Evolutionary conservation across 2,329 filamentous ascomycete genomes (phyloP).

Genomic region (Paraphaeosphaeria sporulosa): DNA sequence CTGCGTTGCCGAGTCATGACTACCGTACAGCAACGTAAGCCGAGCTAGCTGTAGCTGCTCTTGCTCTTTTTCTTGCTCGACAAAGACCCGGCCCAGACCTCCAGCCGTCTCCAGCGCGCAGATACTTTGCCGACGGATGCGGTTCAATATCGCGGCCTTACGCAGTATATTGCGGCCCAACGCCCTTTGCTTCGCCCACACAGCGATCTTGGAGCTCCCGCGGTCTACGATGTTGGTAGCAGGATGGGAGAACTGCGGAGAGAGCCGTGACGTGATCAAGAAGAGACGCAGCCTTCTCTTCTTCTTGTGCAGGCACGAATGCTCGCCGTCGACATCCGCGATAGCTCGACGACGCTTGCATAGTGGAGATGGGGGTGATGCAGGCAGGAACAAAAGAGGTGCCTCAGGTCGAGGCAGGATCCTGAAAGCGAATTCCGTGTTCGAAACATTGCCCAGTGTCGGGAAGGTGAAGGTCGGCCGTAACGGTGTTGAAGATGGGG

Average conservation of each 20-base stretch:
- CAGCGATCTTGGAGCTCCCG: slow-evolving; percentile 58
- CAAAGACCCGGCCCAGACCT: slow-evolving; percentile 26
- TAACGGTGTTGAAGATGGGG: slow-evolving; percentile 19
- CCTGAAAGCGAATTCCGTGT: slow-evolving; percentile 44
- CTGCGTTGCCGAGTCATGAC: slow-evolving; percentile 41
- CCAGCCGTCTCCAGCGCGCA: slow-evolving; percentile 28
- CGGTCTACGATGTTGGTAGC: slow-evolving; percentile 74
- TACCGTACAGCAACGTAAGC: slow-evolving; percentile 40
- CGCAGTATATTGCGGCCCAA: slow-evolving; percentile 63
- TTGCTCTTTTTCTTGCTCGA: slow-evolving; percentile 42
- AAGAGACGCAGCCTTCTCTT: slow-evolving; percentile 70
- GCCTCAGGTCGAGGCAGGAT: slow-evolving; percentile 34
- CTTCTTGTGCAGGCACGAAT: slow-evolving; percentile 64
- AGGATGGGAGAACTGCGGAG: slow-evolving; percentile 72
- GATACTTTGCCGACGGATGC: slow-evolving; percentile 56
- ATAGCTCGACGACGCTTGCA: slow-evolving; percentile 61
- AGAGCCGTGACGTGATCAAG: slow-evolving; percentile 74
- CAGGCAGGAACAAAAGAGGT: slow-evolving; percentile 46
- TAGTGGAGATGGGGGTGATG: slow-evolving; percentile 26
- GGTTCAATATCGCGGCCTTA: slow-evolving; percentile 72
- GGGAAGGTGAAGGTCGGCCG: slow-evolving; percentile 22
- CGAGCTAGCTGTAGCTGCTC: slow-evolving; percentile 42
- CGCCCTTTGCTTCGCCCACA: slow-evolving; percentile 58
- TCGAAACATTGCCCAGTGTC: slow-evolving; percentile 1
- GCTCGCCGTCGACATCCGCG: slow-evolving; percentile 64